These are phyloP conservation scores for Zoysia matrella DNA, from an alignment of 202 grass and related monocot genomes.

Conservation along the genomic window DNA sequence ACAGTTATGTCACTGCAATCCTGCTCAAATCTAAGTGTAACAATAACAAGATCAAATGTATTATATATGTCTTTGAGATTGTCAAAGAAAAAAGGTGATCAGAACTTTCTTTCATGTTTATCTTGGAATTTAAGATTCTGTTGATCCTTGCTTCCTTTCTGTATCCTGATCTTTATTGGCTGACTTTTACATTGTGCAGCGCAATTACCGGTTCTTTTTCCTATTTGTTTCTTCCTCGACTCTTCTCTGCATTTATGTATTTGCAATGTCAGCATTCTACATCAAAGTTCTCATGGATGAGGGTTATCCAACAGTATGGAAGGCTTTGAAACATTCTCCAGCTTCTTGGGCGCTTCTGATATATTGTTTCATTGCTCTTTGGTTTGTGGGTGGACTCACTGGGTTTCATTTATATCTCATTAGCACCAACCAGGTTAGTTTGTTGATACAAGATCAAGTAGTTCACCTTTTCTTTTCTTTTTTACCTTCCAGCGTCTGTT, in stretches of 20 bases:
- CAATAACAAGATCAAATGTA: not conserved
- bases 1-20: too few species aligned
- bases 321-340: constrained; percentile 87
- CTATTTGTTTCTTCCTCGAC: constrained; percentile 82
- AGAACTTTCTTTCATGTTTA: constrained; percentile 24
- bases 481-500: not conserved
- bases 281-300: constrained; percentile 77
- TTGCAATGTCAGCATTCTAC: constrained; percentile 80
- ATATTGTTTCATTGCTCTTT: constrained; percentile 86
- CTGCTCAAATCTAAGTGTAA: too few species aligned
- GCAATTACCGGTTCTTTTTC: constrained; percentile 89
- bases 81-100: not conserved
- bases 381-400: constrained; percentile 95
- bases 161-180: constrained; percentile 43
- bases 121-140: constrained; percentile 24
- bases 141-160: not conserved
- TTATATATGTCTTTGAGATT: constrained; percentile 6
- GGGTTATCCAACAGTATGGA: constrained; percentile 80
- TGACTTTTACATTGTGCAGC: constrained; percentile 66
- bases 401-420: constrained; percentile 92
- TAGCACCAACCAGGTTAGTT: constrained; percentile 80
- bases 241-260: constrained; percentile 93
- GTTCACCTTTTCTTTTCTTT: not conserved
- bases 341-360: constrained; percentile 78
- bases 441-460: not conserved